Evolutionary conservation across 164 flowering plant genomes (phyloP), one percentile per base, ranked within the genome.

Genomic region (Taxillus chinensis): DNA sequence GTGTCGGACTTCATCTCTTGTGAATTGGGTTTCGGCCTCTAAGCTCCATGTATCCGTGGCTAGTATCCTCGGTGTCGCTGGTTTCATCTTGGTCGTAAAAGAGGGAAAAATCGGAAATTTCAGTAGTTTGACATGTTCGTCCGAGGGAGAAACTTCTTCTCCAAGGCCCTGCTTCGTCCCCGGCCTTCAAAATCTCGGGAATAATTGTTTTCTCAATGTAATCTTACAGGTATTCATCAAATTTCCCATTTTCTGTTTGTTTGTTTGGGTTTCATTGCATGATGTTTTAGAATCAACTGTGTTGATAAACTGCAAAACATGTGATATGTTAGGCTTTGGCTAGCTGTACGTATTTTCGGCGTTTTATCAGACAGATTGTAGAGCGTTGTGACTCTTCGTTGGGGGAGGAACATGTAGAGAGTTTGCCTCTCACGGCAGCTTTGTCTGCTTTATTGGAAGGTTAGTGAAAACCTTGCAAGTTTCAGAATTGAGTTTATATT

Each of bases 181-280:
- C 54, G 98, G 98, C 10, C 73, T 92, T 79, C 81, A 72, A 56
- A 92, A 92, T 76, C 84, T 85, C 3, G 98, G 96, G 57, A 92
- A 88, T 61, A 92, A 90, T 73, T 92, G 98, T 68, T 92, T 90
- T 64, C 67, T 92, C 45, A 92, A 92, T 81, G 96, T 86, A 3
- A 70, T 92, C 68, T 73, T 92, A 58, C 96, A 90, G 96, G 98
- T 92, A 72, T 27, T 7, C 14, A 12, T 62, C 16, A 27, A n/a
- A 45, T 66, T 49, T 2, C 41, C 11, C 41, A 41, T 15, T 5
- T 51, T 40, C 52, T 7, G 57, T 42, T 63, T 37, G 43, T 41
- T 40, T 52, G 27, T 39, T 52, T 50, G 39, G 9, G 0, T 7
- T 56, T 67, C 37, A 42, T 37, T 49, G 46, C 2, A 15, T 66